A percentile compares a stretch with the other conserved stretches of the same genome.
Evolutionary conservation across 2,329 filamentous ascomycete genomes (phyloP).

Genomic region (Diaporthe nobilis): DNA sequence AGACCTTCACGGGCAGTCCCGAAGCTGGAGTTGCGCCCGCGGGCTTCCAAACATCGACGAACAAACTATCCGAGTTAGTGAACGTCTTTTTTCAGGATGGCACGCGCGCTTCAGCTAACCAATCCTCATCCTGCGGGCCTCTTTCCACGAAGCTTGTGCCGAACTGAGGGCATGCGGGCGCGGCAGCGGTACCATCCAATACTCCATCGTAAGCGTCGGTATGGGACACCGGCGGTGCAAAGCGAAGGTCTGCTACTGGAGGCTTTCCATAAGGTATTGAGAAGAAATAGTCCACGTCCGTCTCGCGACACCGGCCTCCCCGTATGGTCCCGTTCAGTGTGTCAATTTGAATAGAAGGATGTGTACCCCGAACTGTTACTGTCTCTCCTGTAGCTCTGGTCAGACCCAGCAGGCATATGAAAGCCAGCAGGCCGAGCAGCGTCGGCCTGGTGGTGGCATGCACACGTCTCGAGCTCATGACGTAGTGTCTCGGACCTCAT

Average conservation of each 20-base stretch:
- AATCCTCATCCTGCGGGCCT: constrained; percentile 1
- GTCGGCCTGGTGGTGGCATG: constrained; percentile 4
- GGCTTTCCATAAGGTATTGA: background rate
- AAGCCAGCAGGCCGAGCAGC: background rate
- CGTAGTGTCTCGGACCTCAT: constrained; percentile 30
- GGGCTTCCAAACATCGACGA: constrained; percentile 22
- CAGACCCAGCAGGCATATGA: background rate
- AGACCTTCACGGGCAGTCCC: constrained; percentile 10
- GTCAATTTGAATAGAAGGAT: constrained; percentile 20
- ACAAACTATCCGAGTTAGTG: background rate
- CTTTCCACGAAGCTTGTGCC: constrained; percentile 1
- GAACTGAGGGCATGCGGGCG: constrained; percentile 2
- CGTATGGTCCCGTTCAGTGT: background rate
- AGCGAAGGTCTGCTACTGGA: background rate
- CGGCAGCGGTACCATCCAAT: background rate
- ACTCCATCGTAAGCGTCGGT: constrained; percentile 1
- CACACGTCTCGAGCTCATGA: constrained; percentile 21
- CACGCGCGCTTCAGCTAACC: background rate
- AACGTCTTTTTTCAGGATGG: background rate
- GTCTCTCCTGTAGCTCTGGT: background rate
- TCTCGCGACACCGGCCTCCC: constrained; percentile 7
- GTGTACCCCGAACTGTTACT: constrained; percentile 27
- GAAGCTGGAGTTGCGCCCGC: background rate
- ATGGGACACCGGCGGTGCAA: background rate
- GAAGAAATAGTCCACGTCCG: background rate